Evolutionary conservation across 305 asterid genomes (phyloP), one percentile per base, ranked within the genome.

Genomic region (Fraxinus angustifolia): DNA sequence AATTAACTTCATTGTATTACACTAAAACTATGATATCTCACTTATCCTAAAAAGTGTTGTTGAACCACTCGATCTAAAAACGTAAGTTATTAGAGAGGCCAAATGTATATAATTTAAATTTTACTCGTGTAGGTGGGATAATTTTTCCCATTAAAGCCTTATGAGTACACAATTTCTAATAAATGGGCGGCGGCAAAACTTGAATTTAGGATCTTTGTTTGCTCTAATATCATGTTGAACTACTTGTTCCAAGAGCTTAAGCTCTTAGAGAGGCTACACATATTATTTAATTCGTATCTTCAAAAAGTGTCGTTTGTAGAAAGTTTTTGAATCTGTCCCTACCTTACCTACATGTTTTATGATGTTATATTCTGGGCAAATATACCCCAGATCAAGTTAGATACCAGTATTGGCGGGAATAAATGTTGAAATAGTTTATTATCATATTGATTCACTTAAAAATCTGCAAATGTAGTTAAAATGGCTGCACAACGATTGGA

Each of bases 401-500:
- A 68, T 77, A 62, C 30, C 79, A 53, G 74, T 80, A 76, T 79
- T 38, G 12, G 38, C 62, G 38, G 76, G 76, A 70, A 36, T 67
- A 21, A 53, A 62, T 73, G 67, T 67, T 35, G 80, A 65, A n/a
- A 67, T 45, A 8, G 26, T 73, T 56, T 19, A 65, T 70, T 65
- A 78, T 78, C 72, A 50, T 78, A 28, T 79, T 81, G 81, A 78
- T 76, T 82, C 78, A 78, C 81, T 83, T 83, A 34, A 80, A 53
- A 17, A 83, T 81, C 62, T 56, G 75, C 28, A 80, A 42, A 76
- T 86, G 84, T 87, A 95, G 99, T 87, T 92, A 85, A 86, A 90
- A 80, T 86, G 87, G 87, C 92, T 95, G 77, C 90, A 90, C 83
- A 85, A 72, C 79, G 94, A 93, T 71, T 95, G 98, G 97, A 91